These are phyloP conservation scores for Verticillium nonalfalfae DNA, from an alignment of 2,329 filamentous ascomycete species.

Conservation along the genomic window DNA sequence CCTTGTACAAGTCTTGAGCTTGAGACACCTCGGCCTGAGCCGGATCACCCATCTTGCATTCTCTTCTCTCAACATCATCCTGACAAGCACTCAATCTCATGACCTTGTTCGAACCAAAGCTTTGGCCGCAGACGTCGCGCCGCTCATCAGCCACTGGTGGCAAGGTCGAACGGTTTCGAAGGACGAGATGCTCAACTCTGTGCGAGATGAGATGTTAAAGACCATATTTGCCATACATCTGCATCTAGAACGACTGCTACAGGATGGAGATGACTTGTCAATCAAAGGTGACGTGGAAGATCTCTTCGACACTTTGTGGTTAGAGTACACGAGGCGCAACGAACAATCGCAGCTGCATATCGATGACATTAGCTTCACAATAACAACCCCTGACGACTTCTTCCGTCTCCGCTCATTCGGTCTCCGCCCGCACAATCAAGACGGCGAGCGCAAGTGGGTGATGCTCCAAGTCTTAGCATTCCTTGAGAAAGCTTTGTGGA, in stretches of 20 bases:
- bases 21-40: slow-evolving; percentile 50
- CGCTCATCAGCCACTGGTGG: slow-evolving; percentile 73
- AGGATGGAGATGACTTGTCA: slow-evolving; percentile 30
- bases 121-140: slow-evolving; percentile 56
- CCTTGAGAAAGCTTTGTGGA: slow-evolving; percentile 43
- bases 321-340: slow-evolving; percentile 68
- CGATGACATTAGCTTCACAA: slow-evolving; percentile 63
- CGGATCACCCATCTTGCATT: slow-evolving; percentile 68
- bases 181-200: slow-evolving; percentile 51
- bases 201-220: slow-evolving; percentile 74
- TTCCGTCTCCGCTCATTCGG: slow-evolving; percentile 45
- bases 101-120: slow-evolving; percentile 56
- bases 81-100: slow-evolving; percentile 62
- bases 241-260: slow-evolving; percentile 52
- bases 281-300: slow-evolving; percentile 49
- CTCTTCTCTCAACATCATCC: slow-evolving; percentile 64
- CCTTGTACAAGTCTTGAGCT: slow-evolving; percentile 55
- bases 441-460: slow-evolving; percentile 55
- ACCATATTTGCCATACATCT: slow-evolving; percentile 61
- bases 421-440: slow-evolving; percentile 43
- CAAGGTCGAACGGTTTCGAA: slow-evolving; percentile 58
- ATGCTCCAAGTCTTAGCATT: slow-evolving; percentile 52
- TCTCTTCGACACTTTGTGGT: slow-evolving; percentile 65
- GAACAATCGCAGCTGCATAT: slow-evolving; percentile 69
- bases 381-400: slow-evolving; percentile 34